phyloP scores from a whole-genome alignment of 148 eudicot genomes.

The Fagopyrum homotropicum region DNA sequence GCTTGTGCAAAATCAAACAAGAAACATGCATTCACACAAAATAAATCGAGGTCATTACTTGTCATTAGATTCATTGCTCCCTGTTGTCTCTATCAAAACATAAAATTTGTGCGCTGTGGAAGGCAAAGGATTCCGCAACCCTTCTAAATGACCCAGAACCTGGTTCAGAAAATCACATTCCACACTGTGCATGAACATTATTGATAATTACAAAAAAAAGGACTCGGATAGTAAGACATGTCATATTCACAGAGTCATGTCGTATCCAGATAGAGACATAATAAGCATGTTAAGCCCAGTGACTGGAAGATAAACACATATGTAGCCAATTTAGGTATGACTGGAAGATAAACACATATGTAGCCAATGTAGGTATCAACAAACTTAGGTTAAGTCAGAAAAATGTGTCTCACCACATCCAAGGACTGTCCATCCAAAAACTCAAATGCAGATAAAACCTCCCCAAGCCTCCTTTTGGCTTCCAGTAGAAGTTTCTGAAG shows the following conservation, averaged over 20 bases:
- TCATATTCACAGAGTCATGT: neutral
- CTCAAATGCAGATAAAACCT: slow-evolving; percentile 92
- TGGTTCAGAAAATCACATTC: slow-evolving; percentile 26
- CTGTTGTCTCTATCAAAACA: slow-evolving; percentile 89
- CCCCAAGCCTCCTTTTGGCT: slow-evolving; percentile 93
- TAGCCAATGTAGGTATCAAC: neutral
- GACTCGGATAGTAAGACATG: neutral
- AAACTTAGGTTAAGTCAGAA: neutral
- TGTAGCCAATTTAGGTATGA: neutral
- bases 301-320: neutral
- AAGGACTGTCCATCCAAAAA: slow-evolving; percentile 81
- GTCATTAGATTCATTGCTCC: slow-evolving; percentile 83
- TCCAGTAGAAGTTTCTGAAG: slow-evolving; percentile 69
- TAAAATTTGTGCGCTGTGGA: slow-evolving; percentile 70
- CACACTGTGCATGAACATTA: slow-evolving; percentile 2
- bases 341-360: neutral
- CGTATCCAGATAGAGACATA: neutral
- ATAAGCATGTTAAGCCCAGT: neutral
- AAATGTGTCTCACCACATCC: slow-evolving; percentile 52
- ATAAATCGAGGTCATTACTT: slow-evolving; percentile 38
- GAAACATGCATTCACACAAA: neutral
- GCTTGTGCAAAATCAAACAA: slow-evolving; percentile 9
- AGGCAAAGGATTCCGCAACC: slow-evolving; percentile 83
- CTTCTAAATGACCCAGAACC: slow-evolving; percentile 75
- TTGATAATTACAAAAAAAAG: neutral